A percentile compares a stretch with the other conserved stretches of the same genome.
These are phyloP conservation scores for Pseudogymnoascus sp. DNA, from an alignment of 2,329 filamentous ascomycete species.

Conservation along the genomic window DNA sequence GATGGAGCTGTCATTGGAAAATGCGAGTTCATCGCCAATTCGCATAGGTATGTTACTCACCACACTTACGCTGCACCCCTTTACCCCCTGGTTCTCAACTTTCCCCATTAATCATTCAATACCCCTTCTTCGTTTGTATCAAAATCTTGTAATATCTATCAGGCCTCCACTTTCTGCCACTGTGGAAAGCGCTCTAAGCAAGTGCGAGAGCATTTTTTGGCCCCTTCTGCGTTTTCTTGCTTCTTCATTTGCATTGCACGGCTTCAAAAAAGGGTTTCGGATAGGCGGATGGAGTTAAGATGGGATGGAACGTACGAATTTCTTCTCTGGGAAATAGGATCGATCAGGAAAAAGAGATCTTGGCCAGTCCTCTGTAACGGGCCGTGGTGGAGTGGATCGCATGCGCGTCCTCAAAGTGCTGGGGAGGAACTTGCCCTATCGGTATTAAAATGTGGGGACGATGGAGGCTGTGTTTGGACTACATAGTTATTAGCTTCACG, in stretches of 20 bases:
- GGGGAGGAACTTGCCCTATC: conserved; percentile 2
- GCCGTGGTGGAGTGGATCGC: conserved; percentile 6
- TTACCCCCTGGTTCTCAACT: neutral
- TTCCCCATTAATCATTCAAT: neutral
- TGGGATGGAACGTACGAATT: neutral
- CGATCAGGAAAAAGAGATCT: neutral
- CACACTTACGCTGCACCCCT: neutral
- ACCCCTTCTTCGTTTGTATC: conserved; percentile 5
- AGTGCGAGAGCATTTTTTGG: neutral
- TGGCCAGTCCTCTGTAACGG: neutral
- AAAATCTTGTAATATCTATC: conserved; percentile 3
- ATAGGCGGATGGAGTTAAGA: neutral
- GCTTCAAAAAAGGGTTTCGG: neutral
- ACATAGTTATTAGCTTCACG: conserved; percentile 4
- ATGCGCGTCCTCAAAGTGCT: neutral
- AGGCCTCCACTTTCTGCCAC: neutral
- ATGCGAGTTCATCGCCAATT: conserved; percentile 4
- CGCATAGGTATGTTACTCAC: conserved; percentile 2
- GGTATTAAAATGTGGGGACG: conserved; percentile 1
- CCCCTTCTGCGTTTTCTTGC: neutral
- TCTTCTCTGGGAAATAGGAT: neutral
- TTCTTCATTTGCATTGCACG: conserved; percentile 1
- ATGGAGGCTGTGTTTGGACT: conserved; percentile 5
- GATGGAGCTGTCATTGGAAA: neutral
- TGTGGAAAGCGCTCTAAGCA: neutral